Base-by-base conservation (phyloP, 495 filamentous ascomycete species). In the Achaetomiella virescens region DNA sequence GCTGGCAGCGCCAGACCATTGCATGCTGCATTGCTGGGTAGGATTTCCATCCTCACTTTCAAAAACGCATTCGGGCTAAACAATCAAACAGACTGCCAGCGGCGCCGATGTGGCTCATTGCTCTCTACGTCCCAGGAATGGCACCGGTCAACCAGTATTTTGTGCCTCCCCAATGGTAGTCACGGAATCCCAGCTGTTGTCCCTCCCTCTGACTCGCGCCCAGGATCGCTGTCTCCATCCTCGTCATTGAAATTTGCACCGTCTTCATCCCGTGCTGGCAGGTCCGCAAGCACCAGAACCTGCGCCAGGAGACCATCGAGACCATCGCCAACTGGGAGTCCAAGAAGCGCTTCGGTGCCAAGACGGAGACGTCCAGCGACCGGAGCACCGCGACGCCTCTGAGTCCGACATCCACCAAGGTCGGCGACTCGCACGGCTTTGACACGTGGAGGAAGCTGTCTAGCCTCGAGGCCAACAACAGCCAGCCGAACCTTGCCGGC, bases 1-100 rank as follows among this genome's bases (percentile, higher is more conserved):
- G 81, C 51, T 88, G 85, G 85, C 77, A 83, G n/a, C 58, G 77
- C 4, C 84, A 88, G 61, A 87, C 84, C 11, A 81, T 81, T 27
- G 67, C 75, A 20, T 84, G 81, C 61, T 78, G 79, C 57, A 55
- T 87, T 52, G 74, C 77, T 17, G 75, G 79, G 81, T 75, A 68
- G 55, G 69, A 54, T 24, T 10, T 55, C 8, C 22, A 11, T n/a
- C 51, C 24, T 2, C 50, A 6, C 40, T 15, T 44, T 24, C 27
- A 5, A 4, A 54, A 12, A 0, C 59, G 38, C 61, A n/a, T 41
- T 20, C 11, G 10, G 1, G n/a, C 38, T 41, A 41, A 52, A 55
- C 22, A 36, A 35, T 20, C 14, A 10, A 31, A 29, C 22, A 84
- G 81, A 21, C 76, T 88, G 12, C 84, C 75, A 35, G 85, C 83